Evolutionary conservation across 306 rosid genomes (phyloP).

Genomic region (Inga oerstediana): DNA sequence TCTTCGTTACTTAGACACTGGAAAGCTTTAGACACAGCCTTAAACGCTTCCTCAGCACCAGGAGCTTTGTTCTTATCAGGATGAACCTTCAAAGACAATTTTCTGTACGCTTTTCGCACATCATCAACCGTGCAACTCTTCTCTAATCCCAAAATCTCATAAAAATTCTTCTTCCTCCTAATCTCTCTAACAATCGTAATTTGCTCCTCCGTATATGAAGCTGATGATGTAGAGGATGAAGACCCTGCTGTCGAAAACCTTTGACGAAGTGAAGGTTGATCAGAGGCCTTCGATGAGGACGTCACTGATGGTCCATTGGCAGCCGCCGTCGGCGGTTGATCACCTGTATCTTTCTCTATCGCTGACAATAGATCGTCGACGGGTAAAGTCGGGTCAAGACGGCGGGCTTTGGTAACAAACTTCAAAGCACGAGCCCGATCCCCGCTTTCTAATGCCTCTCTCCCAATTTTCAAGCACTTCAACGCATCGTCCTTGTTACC

Average conservation of each 20-base stretch:
- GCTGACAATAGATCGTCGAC: slow-evolving; percentile 68
- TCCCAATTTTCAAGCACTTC: slow-evolving; percentile 77
- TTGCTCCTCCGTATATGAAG: slow-evolving; percentile 67
- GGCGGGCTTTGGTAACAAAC: slow-evolving; percentile 79
- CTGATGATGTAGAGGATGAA: slow-evolving; percentile 49
- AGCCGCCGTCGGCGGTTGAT: slow-evolving; percentile 34
- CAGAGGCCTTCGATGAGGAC: slow-evolving; percentile 42
- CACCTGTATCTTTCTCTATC: slow-evolving; percentile 42
- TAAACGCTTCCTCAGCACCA: slow-evolving; percentile 90
- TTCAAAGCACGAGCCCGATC: slow-evolving; percentile 79
- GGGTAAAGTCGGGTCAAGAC: slow-evolving; percentile 76
- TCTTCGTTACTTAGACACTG: slow-evolving; percentile 86
- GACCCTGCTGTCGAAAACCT: slow-evolving; percentile 43
- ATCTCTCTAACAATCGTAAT: slow-evolving; percentile 63
- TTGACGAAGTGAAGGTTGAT: slow-evolving; percentile 67
- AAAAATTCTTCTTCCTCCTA: slow-evolving; percentile 82
- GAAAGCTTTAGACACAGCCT: slow-evolving; percentile 87
- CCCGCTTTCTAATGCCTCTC: slow-evolving; percentile 68
- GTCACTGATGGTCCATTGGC: slow-evolving; percentile 41
- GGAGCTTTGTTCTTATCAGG: slow-evolving; percentile 96
- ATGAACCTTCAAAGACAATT: slow-evolving; percentile 90
- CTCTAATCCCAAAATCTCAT: slow-evolving; percentile 86
- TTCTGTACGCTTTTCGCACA: slow-evolving; percentile 78
- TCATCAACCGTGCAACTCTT: slow-evolving; percentile 84
- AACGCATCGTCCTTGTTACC: slow-evolving; percentile 95